Evolutionary conservation across 768 basidiomycete species (phyloP).

Genomic region (Pleurotus tuber-regium): DNA sequence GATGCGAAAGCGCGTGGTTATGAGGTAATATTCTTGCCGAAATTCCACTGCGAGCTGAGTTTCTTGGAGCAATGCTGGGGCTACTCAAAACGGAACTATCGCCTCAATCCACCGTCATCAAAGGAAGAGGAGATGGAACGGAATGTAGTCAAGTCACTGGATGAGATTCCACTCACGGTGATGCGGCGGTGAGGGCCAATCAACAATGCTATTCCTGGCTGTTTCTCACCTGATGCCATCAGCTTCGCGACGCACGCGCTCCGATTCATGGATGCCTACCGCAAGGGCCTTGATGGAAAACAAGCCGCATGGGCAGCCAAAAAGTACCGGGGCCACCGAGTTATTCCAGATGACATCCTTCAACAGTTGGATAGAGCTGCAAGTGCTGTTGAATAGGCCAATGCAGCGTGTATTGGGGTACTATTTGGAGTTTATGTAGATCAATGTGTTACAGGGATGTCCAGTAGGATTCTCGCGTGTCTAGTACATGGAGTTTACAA

Average conservation of each 20-base stretch:
- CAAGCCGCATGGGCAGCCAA: slow-evolving; percentile 24
- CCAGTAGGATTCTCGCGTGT: too few species aligned
- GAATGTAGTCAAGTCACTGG: slow-evolving; percentile 28
- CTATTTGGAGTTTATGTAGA: too few species aligned
- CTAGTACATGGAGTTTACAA: too few species aligned
- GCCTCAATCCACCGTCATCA: slow-evolving; percentile 20
- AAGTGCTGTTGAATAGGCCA: too few species aligned
- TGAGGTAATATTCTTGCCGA: slow-evolving; percentile 23
- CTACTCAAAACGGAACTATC: slow-evolving; percentile 27
- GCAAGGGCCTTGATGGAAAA: slow-evolving; percentile 14
- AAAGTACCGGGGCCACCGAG: slow-evolving; percentile 20
- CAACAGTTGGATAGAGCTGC: too few species aligned
- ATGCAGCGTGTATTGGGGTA: too few species aligned
- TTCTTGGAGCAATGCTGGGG: slow-evolving; percentile 38
- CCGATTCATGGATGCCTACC: slow-evolving; percentile 22
- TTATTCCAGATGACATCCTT: too few species aligned
- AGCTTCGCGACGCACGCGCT: slow-evolving; percentile 23
- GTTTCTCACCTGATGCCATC: neutral
- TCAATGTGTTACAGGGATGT: too few species aligned
- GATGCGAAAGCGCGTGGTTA: slow-evolving; percentile 12
- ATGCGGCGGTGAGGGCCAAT: slow-evolving; percentile 21
- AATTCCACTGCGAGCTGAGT: slow-evolving; percentile 35
- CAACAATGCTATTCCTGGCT: neutral
- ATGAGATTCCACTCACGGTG: slow-evolving; percentile 20
- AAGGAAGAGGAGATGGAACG: slow-evolving; percentile 28